Evolutionary conservation across 2,329 filamentous ascomycete genomes (phyloP).

Genomic region (Talaromyces sp.): DNA sequence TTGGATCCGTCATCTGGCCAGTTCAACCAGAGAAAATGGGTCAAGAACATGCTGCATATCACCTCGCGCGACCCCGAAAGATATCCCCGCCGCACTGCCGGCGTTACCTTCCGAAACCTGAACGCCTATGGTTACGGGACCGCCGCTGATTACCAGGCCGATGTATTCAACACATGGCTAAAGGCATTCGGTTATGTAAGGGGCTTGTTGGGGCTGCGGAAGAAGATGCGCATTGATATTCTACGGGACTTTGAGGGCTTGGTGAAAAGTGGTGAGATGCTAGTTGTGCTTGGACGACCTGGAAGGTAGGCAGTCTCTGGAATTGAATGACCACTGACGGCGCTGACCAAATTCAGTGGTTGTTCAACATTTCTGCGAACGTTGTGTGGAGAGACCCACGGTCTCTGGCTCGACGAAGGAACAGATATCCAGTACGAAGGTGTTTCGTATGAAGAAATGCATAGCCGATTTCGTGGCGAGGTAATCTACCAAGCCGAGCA

Average conservation of each 20-base stretch:
- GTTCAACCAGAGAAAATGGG: constrained; percentile 43
- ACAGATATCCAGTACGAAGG: constrained; percentile 73
- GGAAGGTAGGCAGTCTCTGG: constrained; percentile 19
- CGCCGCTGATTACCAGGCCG: constrained; percentile 40
- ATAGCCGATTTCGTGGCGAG: constrained; percentile 9
- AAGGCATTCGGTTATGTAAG: constrained; percentile 29
- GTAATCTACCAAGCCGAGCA: constrained; percentile 10
- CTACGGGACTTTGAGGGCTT: constrained; percentile 62
- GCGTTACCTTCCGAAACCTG: constrained; percentile 40
- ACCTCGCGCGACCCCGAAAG: constrained; percentile 26
- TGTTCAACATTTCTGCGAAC: constrained; percentile 82
- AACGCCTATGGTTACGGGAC: constrained; percentile 40
- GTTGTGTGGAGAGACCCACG: constrained; percentile 72
- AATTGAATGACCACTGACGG: background rate
- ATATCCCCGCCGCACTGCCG: constrained; percentile 30
- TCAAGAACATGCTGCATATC: constrained; percentile 34
- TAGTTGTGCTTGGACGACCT: constrained; percentile 51
- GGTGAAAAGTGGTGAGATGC: constrained; percentile 53
- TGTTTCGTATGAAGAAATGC: constrained; percentile 41
- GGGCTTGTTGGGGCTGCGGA: constrained; percentile 24
- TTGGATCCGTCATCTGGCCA: constrained; percentile 38
- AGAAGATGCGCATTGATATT: constrained; percentile 53
- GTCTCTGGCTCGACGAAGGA: constrained; percentile 62
- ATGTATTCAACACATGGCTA: constrained; percentile 36
- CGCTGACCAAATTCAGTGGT: constrained; percentile 20